Conservation (phyloP, 192 early-diverging fungal genomes). For the Coemansia sp. region DNA sequence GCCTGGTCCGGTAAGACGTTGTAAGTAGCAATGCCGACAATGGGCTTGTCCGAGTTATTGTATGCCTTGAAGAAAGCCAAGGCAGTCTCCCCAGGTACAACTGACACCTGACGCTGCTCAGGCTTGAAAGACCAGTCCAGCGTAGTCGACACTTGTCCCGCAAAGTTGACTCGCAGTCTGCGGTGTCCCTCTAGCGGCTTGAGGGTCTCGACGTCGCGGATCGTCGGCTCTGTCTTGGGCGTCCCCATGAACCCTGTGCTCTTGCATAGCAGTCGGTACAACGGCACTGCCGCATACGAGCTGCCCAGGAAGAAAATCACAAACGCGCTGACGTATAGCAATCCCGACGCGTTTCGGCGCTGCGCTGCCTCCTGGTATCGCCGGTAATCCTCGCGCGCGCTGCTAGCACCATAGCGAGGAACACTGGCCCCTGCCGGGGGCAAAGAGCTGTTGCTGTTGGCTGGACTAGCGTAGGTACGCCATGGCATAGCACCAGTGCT, state of each 20-base stretch:
- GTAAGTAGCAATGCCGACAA: constrained; percentile 95
- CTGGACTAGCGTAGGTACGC: neutral
- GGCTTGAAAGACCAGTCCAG: constrained; percentile 91
- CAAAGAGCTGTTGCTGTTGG: neutral
- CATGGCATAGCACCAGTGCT: neutral
- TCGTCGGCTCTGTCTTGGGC: constrained; percentile 65
- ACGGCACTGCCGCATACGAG: constrained; percentile 90
- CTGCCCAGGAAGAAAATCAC: constrained; percentile 82
- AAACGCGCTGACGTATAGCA: constrained; percentile 76
- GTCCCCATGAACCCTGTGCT: constrained; percentile 92
- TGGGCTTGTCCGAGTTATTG: constrained; percentile 78
- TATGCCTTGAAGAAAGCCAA: constrained; percentile 94
- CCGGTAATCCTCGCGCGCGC: constrained; percentile 23
- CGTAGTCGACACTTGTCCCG: constrained; percentile 68
- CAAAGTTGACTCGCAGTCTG: constrained; percentile 67
- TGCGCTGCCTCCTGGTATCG: constrained; percentile 29
- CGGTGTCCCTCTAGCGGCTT: constrained; percentile 61
- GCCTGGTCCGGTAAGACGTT: constrained; percentile 91
- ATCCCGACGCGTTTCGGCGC: constrained; percentile 42
- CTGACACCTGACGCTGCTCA: constrained; percentile 76
- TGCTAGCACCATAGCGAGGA: constrained; percentile 1
- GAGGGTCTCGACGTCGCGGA: constrained; percentile 60
- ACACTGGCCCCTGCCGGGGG: neutral
- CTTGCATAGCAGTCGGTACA: constrained; percentile 93
- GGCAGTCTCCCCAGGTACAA: constrained; percentile 96